Conservation (phyloP, 805 yeast species). For the Kodamaea restingae region DNA sequence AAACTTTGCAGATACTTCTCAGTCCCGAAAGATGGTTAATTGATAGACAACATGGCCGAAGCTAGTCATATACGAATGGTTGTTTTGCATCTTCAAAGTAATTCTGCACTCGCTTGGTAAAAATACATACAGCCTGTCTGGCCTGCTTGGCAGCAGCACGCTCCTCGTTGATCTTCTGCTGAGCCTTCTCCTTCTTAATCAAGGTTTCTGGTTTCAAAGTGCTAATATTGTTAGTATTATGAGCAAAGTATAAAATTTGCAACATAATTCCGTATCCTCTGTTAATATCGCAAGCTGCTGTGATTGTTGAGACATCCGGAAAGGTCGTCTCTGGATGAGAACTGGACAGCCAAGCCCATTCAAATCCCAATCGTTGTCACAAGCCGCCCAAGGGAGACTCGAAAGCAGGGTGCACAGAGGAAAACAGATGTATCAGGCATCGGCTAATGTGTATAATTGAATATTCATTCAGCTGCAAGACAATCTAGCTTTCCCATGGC, state of each 20-base stretch:
- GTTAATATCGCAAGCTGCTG: slow-evolving; percentile 3
- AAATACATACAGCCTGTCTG: slow-evolving; percentile 71
- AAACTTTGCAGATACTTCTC: slow-evolving; percentile 31
- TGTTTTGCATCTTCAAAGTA: slow-evolving; percentile 49
- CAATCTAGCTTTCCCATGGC: slow-evolving; percentile 40
- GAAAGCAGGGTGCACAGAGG: slow-evolving; percentile 31
- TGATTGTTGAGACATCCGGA: slow-evolving; percentile 16
- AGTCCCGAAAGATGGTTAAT: slow-evolving; percentile 89
- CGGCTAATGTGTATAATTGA: slow-evolving; percentile 26
- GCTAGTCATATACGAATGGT: slow-evolving; percentile 59
- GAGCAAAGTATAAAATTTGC: slow-evolving; percentile 1
- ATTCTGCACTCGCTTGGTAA: slow-evolving; percentile 2
- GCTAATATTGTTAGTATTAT: slow-evolving; percentile 28
- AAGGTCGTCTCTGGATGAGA: slow-evolving; percentile 22
- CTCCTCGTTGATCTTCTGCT: slow-evolving; percentile 71
- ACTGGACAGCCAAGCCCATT: slow-evolving; percentile 41
- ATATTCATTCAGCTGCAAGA: slow-evolving; percentile 34
- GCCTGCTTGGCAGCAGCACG: slow-evolving; percentile 77
- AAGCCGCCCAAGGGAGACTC: neutral
- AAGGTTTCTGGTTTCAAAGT: slow-evolving; percentile 78
- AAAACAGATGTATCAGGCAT: slow-evolving; percentile 43
- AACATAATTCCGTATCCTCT: slow-evolving; percentile 11
- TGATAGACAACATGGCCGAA: slow-evolving; percentile 65
- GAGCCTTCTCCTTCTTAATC: slow-evolving; percentile 76
- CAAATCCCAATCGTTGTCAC: slow-evolving; percentile 23